phyloP scores from a whole-genome alignment of 345 rosid genomes.

The Litchi chinensis region DNA sequence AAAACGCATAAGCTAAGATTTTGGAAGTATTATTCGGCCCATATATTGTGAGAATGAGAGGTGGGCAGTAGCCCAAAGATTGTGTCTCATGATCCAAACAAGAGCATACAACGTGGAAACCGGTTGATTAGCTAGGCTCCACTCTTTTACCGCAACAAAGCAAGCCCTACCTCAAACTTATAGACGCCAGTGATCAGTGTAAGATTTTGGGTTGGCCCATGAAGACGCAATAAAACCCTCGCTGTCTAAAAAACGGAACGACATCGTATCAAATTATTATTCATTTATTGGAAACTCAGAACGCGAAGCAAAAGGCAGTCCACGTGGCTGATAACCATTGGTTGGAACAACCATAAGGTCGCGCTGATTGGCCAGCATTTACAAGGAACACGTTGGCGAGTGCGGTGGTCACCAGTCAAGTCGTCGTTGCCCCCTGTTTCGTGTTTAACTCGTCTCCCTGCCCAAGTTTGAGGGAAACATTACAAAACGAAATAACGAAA shows the following conservation, averaged over 20 bases:
- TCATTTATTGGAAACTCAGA: neutral
- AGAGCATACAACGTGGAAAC: neutral
- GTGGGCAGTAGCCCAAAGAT: neutral
- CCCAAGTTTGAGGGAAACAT: neutral
- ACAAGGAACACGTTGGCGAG: constrained; percentile 21
- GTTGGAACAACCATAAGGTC: constrained; percentile 6
- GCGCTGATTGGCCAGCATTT: constrained; percentile 21
- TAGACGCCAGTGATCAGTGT: no score
- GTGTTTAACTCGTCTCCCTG: constrained; percentile 1
- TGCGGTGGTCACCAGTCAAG: neutral
- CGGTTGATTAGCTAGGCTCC: neutral
- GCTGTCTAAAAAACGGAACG: neutral
- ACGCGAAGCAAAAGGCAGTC: neutral
- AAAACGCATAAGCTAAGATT: no score
- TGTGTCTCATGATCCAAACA: neutral
- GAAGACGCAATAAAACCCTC: neutral
- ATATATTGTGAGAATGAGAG: neutral
- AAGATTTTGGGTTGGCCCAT: neutral
- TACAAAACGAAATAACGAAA: neutral
- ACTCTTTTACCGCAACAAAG: neutral
- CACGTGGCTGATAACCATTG: constrained; percentile 21
- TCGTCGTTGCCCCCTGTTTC: constrained; percentile 15
- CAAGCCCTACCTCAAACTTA: neutral
- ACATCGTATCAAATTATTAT: neutral
- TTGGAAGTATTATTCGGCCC: no score